Evolutionary conservation across 2,329 filamentous ascomycete genomes (phyloP).

Genomic region (Phoma herbarum): DNA sequence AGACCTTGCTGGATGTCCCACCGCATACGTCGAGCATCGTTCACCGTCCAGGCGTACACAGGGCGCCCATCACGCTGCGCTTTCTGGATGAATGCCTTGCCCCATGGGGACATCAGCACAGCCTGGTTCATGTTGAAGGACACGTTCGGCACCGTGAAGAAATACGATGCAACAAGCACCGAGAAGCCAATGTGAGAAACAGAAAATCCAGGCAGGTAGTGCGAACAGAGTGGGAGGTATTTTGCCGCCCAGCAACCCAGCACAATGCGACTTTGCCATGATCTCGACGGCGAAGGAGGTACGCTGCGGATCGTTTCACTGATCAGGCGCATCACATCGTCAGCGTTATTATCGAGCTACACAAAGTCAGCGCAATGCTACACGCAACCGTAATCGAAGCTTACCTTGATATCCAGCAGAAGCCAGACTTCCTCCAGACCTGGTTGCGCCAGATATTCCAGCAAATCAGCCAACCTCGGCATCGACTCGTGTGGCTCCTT

Average conservation of each 20-base stretch:
- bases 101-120: constrained; percentile 73
- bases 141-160: constrained; percentile 72
- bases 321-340: constrained; percentile 75
- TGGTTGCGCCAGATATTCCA: constrained; percentile 73
- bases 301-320: constrained; percentile 68
- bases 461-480: constrained; percentile 76
- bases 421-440: constrained; percentile 77
- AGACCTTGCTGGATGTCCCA: constrained; percentile 75
- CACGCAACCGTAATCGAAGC: background rate
- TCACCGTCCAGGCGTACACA: constrained; percentile 87
- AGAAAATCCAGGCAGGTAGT: constrained; percentile 69
- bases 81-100: constrained; percentile 71
- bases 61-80: constrained; percentile 65
- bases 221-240: constrained; percentile 71
- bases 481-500: constrained; percentile 74
- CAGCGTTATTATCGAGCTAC: constrained; percentile 73
- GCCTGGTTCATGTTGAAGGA: constrained; percentile 81
- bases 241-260: constrained; percentile 84
- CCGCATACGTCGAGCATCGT: constrained; percentile 78
- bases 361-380: constrained; percentile 12
- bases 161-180: constrained; percentile 72
- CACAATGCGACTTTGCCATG: constrained; percentile 78
- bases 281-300: constrained; percentile 52
- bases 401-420: constrained; percentile 86
- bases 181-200: constrained; percentile 75